Conservation (phyloP, 495 filamentous ascomycete genomes). For the Cercophora sp. region DNA sequence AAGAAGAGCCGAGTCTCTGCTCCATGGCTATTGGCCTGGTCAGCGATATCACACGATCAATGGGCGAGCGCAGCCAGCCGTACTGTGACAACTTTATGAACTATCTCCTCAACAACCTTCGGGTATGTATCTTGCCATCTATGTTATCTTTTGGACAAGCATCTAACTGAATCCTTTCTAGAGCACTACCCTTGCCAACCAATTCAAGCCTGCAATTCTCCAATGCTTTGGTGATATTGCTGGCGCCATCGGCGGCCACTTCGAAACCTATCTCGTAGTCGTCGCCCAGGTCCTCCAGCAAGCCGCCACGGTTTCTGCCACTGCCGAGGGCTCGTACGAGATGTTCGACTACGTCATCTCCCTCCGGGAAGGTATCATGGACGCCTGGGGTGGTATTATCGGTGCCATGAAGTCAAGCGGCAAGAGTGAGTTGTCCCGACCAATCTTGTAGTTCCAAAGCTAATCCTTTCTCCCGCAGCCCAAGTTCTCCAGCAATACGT, state of each 20-base stretch:
- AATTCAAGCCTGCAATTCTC: conserved; percentile 96
- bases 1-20: conserved; percentile 90
- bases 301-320: conserved; percentile 73
- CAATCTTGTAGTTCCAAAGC: neutral
- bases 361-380: conserved; percentile 94
- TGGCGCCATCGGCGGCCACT: conserved; percentile 86
- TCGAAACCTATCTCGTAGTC: conserved; percentile 85
- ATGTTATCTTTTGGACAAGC: neutral
- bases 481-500: conserved; percentile 70
- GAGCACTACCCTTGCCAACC: conserved; percentile 75
- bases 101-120: conserved; percentile 81
- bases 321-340: conserved; percentile 70
- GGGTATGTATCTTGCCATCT: conserved; percentile 51
- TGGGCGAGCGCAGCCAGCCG: conserved; percentile 84
- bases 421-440: conserved; percentile 55
- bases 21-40: conserved; percentile 96
- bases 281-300: conserved; percentile 93
- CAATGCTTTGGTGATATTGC: conserved; percentile 98
- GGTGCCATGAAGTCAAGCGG: conserved; percentile 79
- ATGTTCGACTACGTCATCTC: conserved; percentile 95
- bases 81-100: conserved; percentile 99
- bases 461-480: conserved; percentile 44
- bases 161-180: conserved; percentile 35
- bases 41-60: conserved; percentile 87
- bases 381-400: conserved; percentile 96